Percentiles rank a stretch among this genome's conserved stretches.
These are phyloP conservation scores for Syzygium malaccense DNA, from an alignment of 441 rosid genomes.

Conservation along the genomic window DNA sequence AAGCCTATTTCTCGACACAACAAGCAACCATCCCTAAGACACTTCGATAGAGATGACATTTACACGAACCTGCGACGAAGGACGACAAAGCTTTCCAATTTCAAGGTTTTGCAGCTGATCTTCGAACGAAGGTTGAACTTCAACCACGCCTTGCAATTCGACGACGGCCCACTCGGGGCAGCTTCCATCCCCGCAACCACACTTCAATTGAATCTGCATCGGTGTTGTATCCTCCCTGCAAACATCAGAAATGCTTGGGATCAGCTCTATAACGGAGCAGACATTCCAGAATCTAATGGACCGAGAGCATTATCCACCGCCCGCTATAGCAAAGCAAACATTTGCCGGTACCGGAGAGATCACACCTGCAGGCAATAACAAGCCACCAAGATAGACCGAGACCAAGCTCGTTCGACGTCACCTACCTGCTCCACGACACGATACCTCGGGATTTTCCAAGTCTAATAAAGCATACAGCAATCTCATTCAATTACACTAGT, in stretches of 20 bases:
- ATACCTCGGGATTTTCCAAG: not conserved
- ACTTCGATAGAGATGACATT: not conserved
- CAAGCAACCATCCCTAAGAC: not conserved
- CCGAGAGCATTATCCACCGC: not conserved
- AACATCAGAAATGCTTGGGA: not conserved
- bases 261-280: not conserved
- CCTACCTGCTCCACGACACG: not conserved
- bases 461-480: not conserved
- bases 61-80: slow-evolving; percentile 55
- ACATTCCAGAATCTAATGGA: not conserved
- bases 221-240: not conserved
- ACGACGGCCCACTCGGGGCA: slow-evolving; percentile 87
- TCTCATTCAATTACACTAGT: not conserved
- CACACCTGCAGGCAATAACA: not conserved
- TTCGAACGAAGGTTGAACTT: slow-evolving; percentile 56
- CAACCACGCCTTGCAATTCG: slow-evolving; percentile 79
- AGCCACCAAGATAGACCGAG: not conserved
- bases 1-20: not conserved
- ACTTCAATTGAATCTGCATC: slow-evolving; percentile 82
- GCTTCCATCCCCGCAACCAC: slow-evolving; percentile 57
- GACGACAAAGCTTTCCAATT: slow-evolving; percentile 72
- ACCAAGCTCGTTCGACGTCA: not conserved
- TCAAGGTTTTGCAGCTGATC: slow-evolving; percentile 57
- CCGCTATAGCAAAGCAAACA: not conserved
- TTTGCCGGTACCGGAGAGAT: not conserved